A percentile compares a stretch with the other conserved stretches of the same genome.
These are phyloP conservation scores for Ganoderma resinaceum DNA, from an alignment of 1,284 basidiomycete genomes.

Conservation along the genomic window DNA sequence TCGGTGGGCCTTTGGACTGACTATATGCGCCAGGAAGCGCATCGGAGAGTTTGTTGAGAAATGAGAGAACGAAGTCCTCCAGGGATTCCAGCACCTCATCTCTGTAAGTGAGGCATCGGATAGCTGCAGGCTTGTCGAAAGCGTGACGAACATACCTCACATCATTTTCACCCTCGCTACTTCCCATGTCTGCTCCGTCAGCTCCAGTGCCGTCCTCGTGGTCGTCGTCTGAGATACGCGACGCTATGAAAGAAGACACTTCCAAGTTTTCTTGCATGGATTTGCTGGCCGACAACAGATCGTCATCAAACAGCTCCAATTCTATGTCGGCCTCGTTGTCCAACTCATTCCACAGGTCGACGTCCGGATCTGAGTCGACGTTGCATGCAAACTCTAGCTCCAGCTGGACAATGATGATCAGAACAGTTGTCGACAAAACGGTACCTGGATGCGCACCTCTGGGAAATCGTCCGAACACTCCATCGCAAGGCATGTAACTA, in stretches of 20 bases:
- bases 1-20: constrained; percentile 8
- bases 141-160: constrained; percentile 7
- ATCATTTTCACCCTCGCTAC: constrained; percentile 17
- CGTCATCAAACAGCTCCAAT: constrained; percentile 16
- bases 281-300: neutral
- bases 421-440: neutral
- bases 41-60: constrained; percentile 58
- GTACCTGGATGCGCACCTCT: neutral
- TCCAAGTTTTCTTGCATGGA: neutral
- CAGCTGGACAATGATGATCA: neutral
- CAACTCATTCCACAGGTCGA: neutral
- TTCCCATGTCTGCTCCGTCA: neutral
- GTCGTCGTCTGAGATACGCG: neutral
- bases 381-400: neutral
- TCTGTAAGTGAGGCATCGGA: constrained; percentile 11
- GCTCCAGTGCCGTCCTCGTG: neutral
- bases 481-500: neutral
- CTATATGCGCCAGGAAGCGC: constrained; percentile 31
- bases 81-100: constrained; percentile 41
- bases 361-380: neutral
- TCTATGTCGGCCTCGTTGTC: constrained; percentile 13
- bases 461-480: neutral
- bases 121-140: neutral
- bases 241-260: too few relatives aligned
- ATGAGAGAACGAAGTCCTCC: constrained; percentile 59